Evolutionary conservation across 345 rosid species (phyloP), one percentile per base, ranked within the genome.

Genomic region (Boechera stricta): DNA sequence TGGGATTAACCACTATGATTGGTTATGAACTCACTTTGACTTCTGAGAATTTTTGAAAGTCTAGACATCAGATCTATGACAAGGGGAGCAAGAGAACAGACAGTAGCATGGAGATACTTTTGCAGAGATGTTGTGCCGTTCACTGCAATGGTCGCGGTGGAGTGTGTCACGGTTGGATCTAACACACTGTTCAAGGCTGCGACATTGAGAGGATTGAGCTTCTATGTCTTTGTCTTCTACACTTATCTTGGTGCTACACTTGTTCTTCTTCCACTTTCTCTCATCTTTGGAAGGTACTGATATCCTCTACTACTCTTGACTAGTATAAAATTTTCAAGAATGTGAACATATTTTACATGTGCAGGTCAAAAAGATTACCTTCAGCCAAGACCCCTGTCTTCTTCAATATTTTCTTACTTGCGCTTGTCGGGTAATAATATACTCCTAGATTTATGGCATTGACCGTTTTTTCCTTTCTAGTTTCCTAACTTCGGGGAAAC

Each of bases 131-230:
- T 42, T 16, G 9, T 81, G 29, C 84, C 82, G 6, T 77, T 89
- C 75, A 74, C 68, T 47, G 93, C 80, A 2, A 87, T 86, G 89
- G 21, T 87, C 1, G 26, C 79, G 7, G 85, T 83, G 64, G 90
- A 86, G 29, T 85, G 82, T 66, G 72, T 79, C 5, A 76, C 84
- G 42, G 87, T 84, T 26, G 86, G 83, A 5, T 52, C 86, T 11
- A 85, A 64, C 72, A 75, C 67, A 49, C 62, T 76, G 42, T 76
- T 59, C 33, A 86, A 88, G 69, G 87, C 84, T 58, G 93, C 74
- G 0, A 59, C 89, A 35, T 76, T 85, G 64, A 51, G 72, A 54
- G 93, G 93, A 64, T 80, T 88, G 81, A 87, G 84, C 88, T 82
- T 74, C 28, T 71, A 84, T 73, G 89, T 85, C 59, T 78, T 84